Percentiles rank a stretch among this genome's conserved stretches.
These are phyloP conservation scores for Dillenia turbinata DNA, from an alignment of 164 flowering plant genomes.

Conservation along the genomic window DNA sequence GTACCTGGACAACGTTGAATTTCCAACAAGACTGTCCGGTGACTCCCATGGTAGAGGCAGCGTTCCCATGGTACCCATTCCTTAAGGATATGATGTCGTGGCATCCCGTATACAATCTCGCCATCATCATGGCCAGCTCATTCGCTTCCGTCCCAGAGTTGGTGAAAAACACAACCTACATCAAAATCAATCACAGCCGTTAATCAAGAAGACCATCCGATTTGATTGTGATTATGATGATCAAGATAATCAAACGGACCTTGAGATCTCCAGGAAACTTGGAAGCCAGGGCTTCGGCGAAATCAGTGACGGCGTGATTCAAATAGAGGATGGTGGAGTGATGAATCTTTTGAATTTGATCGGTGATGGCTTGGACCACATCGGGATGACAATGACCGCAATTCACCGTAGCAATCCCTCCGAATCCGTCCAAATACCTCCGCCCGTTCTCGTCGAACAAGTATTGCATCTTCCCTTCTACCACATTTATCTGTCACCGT, in stretches of 20 bases:
- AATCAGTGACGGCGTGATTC: slow-evolving; percentile 71
- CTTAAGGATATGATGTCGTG: slow-evolving; percentile 80
- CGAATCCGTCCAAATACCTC: slow-evolving; percentile 86
- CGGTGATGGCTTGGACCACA: slow-evolving; percentile 62
- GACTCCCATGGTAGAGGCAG: slow-evolving; percentile 90
- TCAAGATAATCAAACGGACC: slow-evolving; percentile 25
- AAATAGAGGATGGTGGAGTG: slow-evolving; percentile 89
- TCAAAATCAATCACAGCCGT: neutral
- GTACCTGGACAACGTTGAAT: slow-evolving; percentile 80
- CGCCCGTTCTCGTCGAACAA: slow-evolving; percentile 82
- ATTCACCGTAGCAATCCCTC: slow-evolving; percentile 85
- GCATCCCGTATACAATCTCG: slow-evolving; percentile 74
- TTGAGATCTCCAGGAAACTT: slow-evolving; percentile 92
- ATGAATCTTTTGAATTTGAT: slow-evolving; percentile 63
- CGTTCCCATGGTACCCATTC: slow-evolving; percentile 92
- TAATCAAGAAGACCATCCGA: too few species aligned
- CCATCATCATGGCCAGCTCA: slow-evolving; percentile 90
- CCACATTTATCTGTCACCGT: slow-evolving; percentile 57
- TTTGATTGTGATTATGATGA: neutral
- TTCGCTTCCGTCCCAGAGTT: slow-evolving; percentile 99
- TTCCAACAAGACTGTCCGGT: slow-evolving; percentile 84
- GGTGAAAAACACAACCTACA: slow-evolving; percentile 86
- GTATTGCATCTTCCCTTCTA: slow-evolving; percentile 95
- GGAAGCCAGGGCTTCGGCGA: slow-evolving; percentile 87
- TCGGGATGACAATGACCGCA: slow-evolving; percentile 98